Evolutionary conservation across 2,329 filamentous ascomycete genomes (phyloP).

Genomic region (Colletotrichum filicis): DNA sequence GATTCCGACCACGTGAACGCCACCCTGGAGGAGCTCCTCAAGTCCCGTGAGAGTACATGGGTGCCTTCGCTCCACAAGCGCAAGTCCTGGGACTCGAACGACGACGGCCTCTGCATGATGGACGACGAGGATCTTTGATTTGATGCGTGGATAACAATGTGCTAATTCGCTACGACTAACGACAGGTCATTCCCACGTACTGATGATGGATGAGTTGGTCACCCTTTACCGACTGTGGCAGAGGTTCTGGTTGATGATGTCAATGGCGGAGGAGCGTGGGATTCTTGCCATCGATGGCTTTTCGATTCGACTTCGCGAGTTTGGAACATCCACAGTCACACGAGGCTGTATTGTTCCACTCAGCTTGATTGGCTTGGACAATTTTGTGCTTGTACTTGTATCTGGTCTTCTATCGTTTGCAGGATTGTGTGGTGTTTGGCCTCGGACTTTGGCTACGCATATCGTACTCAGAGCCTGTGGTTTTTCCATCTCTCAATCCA

Average conservation of each 20-base stretch:
- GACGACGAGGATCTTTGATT: background rate
- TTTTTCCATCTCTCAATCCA: background rate
- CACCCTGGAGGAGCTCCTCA: background rate
- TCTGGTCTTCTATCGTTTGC: background rate
- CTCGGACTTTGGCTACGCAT: background rate
- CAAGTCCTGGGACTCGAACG: background rate
- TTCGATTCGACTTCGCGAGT: background rate
- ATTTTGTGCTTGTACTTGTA: background rate
- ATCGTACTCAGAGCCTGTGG: too few relatives aligned
- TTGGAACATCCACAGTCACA: background rate
- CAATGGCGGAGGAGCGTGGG: too few relatives aligned
- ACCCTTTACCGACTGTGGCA: background rate
- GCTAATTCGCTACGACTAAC: background rate
- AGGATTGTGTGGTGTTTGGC: background rate
- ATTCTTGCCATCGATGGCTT: background rate
- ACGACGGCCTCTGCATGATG: background rate
- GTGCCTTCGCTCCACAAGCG: constrained; percentile 1
- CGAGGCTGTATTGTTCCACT: background rate
- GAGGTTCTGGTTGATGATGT: background rate
- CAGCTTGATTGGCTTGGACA: background rate
- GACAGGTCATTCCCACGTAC: background rate
- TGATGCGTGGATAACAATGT: background rate
- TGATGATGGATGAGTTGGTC: background rate
- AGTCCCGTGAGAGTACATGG: background rate
- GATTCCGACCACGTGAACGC: background rate